Conservation (phyloP, 768 basidiomycete genomes). For the Tephrocybe sp. region DNA sequence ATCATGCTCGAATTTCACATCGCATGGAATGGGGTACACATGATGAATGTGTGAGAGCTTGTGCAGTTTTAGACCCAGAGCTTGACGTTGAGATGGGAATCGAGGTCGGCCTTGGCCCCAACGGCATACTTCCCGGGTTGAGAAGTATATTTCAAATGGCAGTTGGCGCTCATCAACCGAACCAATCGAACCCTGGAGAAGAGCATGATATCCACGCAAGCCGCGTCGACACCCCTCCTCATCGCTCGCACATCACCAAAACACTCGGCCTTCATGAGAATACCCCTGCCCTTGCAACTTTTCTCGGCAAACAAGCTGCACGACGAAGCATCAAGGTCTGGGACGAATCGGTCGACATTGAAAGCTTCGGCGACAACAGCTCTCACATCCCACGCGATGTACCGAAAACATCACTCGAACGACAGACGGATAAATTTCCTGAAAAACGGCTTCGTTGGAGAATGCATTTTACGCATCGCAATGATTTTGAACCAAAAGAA, state of each 20-base stretch:
- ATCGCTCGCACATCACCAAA: conserved; percentile 28
- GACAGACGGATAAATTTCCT: not conserved
- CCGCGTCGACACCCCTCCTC: conserved; percentile 3
- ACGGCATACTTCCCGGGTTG: conserved; percentile 42
- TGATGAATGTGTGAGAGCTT: conserved; percentile 52
- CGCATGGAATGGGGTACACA: conserved; percentile 51
- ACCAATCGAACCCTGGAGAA: not conserved
- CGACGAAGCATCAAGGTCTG: conserved; percentile 41
- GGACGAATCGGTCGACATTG: conserved; percentile 34
- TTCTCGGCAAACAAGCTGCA: conserved; percentile 40
- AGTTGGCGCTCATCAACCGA: conserved; percentile 27
- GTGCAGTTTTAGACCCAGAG: conserved; percentile 38
- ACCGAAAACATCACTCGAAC: not conserved
- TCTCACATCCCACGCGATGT: not conserved
- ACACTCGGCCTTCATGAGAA: conserved; percentile 49
- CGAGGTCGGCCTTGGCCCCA: conserved; percentile 40
- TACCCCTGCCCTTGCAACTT: conserved; percentile 46
- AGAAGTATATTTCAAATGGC: conserved; percentile 49
- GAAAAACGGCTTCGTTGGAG: conserved; percentile 9
- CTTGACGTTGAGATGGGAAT: conserved; percentile 38
- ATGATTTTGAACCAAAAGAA: conserved; percentile 12
- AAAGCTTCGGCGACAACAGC: conserved; percentile 13
- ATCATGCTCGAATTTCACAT: conserved; percentile 51
- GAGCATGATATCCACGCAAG: not conserved
- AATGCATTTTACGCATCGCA: conserved; percentile 14